Evolutionary conservation across 2,329 filamentous ascomycete species (phyloP).

Genomic region (Claviceps sp.): DNA sequence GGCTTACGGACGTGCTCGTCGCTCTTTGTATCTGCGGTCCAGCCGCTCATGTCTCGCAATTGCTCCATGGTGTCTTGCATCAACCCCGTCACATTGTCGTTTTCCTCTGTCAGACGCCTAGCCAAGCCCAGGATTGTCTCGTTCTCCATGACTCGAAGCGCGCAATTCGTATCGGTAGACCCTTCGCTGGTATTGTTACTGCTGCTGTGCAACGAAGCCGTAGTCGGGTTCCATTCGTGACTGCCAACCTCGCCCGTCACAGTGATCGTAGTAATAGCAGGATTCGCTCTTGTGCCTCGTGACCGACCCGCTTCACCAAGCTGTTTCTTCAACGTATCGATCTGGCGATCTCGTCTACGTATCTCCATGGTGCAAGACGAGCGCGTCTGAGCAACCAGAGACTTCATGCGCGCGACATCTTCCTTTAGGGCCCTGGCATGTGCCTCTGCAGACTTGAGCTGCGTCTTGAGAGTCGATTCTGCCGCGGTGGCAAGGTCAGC

Average conservation of each 20-base stretch:
- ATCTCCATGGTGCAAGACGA: conserved; percentile 83
- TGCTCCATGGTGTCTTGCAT: conserved; percentile 58
- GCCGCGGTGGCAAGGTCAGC: conserved; percentile 51
- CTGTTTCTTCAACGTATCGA: conserved; percentile 80
- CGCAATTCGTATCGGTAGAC: conserved; percentile 39
- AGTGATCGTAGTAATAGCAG: conserved; percentile 42
- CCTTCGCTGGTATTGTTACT: conserved; percentile 6
- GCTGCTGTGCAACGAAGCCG: neutral
- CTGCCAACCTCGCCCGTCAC: conserved; percentile 42
- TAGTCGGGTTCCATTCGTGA: conserved; percentile 25
- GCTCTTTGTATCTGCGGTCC: conserved; percentile 23
- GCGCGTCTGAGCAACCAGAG: conserved; percentile 68
- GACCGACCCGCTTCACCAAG: conserved; percentile 57
- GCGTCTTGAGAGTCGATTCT: conserved; percentile 53
- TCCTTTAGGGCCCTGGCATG: conserved; percentile 68
- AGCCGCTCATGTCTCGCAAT: conserved; percentile 56
- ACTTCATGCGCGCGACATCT: conserved; percentile 67
- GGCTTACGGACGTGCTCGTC: conserved; percentile 21
- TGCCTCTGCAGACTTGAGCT: conserved; percentile 61
- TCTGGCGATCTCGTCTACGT: conserved; percentile 76
- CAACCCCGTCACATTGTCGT: conserved; percentile 65
- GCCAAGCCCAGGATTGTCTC: conserved; percentile 79
- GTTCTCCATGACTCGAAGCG: conserved; percentile 74
- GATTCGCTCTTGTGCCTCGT: conserved; percentile 40
- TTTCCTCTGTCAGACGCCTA: conserved; percentile 77